Evolutionary conservation across 2,329 filamentous ascomycete genomes (phyloP).

Genomic region (Atkinsonella hypoxylon): DNA sequence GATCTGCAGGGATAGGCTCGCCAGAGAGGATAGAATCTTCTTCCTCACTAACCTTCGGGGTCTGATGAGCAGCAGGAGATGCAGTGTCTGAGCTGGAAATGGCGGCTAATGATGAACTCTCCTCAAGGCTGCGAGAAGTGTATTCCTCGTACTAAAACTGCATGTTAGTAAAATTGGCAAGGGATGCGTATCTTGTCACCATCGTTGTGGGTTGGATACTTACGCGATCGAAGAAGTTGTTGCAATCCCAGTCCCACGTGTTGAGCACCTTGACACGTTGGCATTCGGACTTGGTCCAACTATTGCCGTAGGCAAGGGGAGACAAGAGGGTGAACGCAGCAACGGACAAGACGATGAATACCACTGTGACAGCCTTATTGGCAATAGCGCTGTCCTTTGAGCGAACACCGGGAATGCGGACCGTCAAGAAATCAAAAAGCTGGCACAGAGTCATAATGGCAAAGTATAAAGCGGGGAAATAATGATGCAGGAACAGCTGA

Average conservation of each 20-base stretch:
- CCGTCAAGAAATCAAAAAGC: slow-evolving; percentile 73
- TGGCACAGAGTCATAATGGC: slow-evolving; percentile 83
- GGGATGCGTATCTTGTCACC: too few relatives aligned
- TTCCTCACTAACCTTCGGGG: background rate
- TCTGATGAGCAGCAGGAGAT: slow-evolving; percentile 1
- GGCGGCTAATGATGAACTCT: slow-evolving; percentile 17
- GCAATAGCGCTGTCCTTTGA: slow-evolving; percentile 55
- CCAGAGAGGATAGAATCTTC: slow-evolving; percentile 28
- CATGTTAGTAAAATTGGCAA: slow-evolving; percentile 8
- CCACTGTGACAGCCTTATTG: slow-evolving; percentile 60
- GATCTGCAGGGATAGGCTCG: slow-evolving; percentile 36
- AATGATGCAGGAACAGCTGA: slow-evolving; percentile 96
- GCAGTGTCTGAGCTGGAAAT: slow-evolving; percentile 15
- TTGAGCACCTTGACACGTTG: slow-evolving; percentile 74
- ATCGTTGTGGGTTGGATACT: slow-evolving; percentile 29
- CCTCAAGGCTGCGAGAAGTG: slow-evolving; percentile 6
- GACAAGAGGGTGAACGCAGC: slow-evolving; percentile 75
- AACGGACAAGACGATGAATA: slow-evolving; percentile 63
- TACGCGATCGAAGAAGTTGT: slow-evolving; percentile 78
- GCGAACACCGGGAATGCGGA: slow-evolving; percentile 56
- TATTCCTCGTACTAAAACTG: slow-evolving; percentile 7
- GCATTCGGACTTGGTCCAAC: slow-evolving; percentile 86
- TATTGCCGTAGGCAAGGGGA: slow-evolving; percentile 83
- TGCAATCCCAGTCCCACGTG: slow-evolving; percentile 97
- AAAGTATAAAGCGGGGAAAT: slow-evolving; percentile 95